Conservation (phyloP, 306 rosid species). For the Psophocarpus tetragonolobus region DNA sequence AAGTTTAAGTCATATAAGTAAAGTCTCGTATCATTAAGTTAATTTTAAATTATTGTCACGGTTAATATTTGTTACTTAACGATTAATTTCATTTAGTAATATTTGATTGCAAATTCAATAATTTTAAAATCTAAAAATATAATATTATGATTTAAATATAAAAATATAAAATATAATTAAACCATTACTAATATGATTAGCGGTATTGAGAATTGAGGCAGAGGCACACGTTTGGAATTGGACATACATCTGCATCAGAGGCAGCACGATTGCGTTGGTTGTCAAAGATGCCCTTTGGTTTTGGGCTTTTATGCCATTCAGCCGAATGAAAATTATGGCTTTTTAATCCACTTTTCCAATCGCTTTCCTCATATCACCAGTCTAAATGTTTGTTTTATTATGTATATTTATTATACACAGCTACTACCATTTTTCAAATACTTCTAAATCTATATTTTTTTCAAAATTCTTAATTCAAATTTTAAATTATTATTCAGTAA, state of each 20-base stretch:
- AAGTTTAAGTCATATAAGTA: no score
- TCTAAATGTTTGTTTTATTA: not conserved
- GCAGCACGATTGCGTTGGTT: not conserved
- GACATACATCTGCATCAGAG: not conserved
- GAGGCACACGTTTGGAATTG: no score
- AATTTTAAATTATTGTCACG: no score
- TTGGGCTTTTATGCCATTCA: not conserved
- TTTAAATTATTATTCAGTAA: not conserved
- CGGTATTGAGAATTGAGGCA: not conserved
- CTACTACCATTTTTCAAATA: not conserved
- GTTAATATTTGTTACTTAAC: no score
- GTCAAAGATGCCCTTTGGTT: not conserved
- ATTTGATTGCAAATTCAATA: no score
- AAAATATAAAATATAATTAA: no score
- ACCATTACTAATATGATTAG: no score
- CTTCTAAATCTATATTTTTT: not conserved
- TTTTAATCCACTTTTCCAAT: not conserved
- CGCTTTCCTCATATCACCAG: not conserved
- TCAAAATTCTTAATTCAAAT: not conserved
- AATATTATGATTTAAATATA: no score
- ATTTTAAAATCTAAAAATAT: no score
- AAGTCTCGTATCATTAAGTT: no score
- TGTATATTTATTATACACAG: not conserved
- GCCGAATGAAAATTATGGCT: not conserved
- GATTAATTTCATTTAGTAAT: no score